Evolutionary conservation across 2,329 filamentous ascomycete genomes (phyloP), one percentile per base, ranked within the genome.

Genomic region (Nigrograna mackinnonii): DNA sequence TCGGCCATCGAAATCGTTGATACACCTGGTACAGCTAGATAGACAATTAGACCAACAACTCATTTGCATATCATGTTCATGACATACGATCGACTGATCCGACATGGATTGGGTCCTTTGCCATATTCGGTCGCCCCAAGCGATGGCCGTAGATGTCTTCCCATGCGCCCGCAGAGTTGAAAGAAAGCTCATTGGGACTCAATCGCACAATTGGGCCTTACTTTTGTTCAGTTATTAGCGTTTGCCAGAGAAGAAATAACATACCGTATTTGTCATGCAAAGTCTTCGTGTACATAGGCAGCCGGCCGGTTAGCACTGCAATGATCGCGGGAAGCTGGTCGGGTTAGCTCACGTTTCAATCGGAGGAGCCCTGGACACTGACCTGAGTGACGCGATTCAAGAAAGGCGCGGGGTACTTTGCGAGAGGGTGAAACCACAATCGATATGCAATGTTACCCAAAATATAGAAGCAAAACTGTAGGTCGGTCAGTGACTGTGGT

Each of bases 131-230:
- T 28, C 41, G 18, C 13, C 48, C 52, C 5, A 41, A 33, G 2
- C 50, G 38, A 21, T 49, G 44, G 9, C 48, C 52, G 30, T 70
- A 69, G 35, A 75, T 73, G 30, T 76, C 71, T 45, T 68, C 63
- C 64, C 72, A 78, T 3, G 62, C 61, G 4, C 64, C 46, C 6
- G 57, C 55, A 6, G 64, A 60, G 31, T 62, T 69, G 56, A 77
- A 79, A 2, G 73, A 69, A 5, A 79, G 65, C 48, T 78, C 73
- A 41, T 74, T 68, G 4, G 76, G 75, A 4, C 64, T 66, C 30
- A 76, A 55, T 13, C 77, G 70, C 6, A 79, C 73, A 2, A 78
- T 68, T 2, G 66, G 62, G 13, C 76, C 75, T 42, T 34, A 6
- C 9, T 22, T 39, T 24, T 22, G 13, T 26, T 32, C 11, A 30